phyloP scores from a whole-genome alignment of 2,329 filamentous ascomycete genomes.

The Thielaviopsis euricoi region DNA sequence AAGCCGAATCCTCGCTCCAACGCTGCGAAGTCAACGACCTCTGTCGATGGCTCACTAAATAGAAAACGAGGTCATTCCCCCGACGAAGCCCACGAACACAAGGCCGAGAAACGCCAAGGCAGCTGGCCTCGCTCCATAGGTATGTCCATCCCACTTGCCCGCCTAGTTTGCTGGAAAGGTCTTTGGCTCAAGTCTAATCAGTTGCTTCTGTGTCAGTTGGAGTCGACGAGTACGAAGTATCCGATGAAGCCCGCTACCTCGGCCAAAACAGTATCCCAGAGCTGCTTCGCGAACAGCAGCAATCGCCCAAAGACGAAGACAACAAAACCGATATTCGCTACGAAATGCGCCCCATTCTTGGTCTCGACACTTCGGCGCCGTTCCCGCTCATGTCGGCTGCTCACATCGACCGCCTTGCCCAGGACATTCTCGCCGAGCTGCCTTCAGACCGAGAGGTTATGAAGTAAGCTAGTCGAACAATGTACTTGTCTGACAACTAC shows the following conservation, averaged over 20 bases:
- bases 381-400: conserved; percentile 50
- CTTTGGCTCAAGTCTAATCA: conserved; percentile 14
- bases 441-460: conserved; percentile 50
- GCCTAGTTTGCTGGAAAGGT: neutral
- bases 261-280: conserved; percentile 53
- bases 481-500: neutral
- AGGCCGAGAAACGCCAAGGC: conserved; percentile 21
- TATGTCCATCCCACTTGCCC: conserved; percentile 12
- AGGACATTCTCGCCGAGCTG: conserved; percentile 43
- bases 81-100: conserved; percentile 19
- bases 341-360: conserved; percentile 50
- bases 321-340: conserved; percentile 41
- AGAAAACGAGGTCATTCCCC: conserved; percentile 29
- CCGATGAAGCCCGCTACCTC: conserved; percentile 41
- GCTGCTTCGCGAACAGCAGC: conserved; percentile 41
- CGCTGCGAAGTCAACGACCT: conserved; percentile 11
- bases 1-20: conserved; percentile 36
- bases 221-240: conserved; percentile 35
- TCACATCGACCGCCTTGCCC: conserved; percentile 41
- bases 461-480: conserved; percentile 31
- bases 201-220: conserved; percentile 10
- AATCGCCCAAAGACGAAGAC: conserved; percentile 33
- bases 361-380: conserved; percentile 47
- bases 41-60: conserved; percentile 10
- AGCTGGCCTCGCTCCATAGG: conserved; percentile 28